Percentiles rank a stretch among this genome's conserved stretches.
phyloP scores from a whole-genome alignment of 2,329 filamentous ascomycete genomes.

The Phoma sp. region DNA sequence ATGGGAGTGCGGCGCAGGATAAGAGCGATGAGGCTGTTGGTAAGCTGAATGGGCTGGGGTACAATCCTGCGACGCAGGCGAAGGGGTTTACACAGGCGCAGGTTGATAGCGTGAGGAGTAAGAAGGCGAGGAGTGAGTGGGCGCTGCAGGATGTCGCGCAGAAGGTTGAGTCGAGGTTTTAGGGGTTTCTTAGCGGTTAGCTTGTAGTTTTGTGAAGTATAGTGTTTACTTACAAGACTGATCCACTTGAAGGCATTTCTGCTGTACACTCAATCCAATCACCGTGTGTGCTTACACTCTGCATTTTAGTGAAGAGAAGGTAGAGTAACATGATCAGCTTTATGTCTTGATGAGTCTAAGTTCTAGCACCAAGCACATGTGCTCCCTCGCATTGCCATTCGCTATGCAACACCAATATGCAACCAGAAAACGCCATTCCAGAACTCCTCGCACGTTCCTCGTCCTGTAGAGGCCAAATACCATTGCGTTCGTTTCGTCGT shows the following conservation, averaged over 20 bases:
- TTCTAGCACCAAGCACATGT: conserved; percentile 25
- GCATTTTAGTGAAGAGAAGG: not conserved
- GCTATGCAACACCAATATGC: not conserved
- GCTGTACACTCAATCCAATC: no score
- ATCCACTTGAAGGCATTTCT: no score
- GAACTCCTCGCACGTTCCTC: not conserved
- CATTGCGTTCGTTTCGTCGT: not conserved
- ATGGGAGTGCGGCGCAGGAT: conserved; percentile 70
- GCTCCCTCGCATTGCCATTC: not conserved
- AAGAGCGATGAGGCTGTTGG: conserved; percentile 71
- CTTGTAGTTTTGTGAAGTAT: not conserved
- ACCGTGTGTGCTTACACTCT: not conserved
- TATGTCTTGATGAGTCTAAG: conserved; percentile 30
- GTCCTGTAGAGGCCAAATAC: not conserved
- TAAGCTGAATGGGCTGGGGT: conserved; percentile 74
- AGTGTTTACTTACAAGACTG: not conserved
- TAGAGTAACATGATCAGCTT: not conserved
- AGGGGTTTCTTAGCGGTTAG: conserved; percentile 10
- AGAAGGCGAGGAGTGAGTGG: conserved; percentile 72
- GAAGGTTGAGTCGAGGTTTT: conserved; percentile 77
- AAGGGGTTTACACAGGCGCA: conserved; percentile 86
- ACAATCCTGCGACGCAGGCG: conserved; percentile 90
- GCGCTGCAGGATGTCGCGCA: conserved; percentile 77
- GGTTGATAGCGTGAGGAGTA: conserved; percentile 72
- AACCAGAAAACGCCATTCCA: not conserved